These are phyloP conservation scores for Suhomyces atakaporum DNA, from an alignment of 1,139 yeast genomes.

Conservation along the genomic window DNA sequence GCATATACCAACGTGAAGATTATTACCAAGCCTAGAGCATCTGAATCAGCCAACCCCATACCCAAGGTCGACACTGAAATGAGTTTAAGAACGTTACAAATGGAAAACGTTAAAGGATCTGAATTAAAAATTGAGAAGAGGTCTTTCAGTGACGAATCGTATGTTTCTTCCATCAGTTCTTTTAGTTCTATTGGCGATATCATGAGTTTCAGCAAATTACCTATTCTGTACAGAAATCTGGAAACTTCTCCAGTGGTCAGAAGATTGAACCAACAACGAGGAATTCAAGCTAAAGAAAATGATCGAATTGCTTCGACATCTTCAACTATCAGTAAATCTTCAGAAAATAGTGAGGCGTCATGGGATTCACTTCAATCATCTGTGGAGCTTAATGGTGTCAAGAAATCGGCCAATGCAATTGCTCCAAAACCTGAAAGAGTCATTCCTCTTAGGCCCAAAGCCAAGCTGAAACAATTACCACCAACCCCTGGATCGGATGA, in stretches of 20 bases:
- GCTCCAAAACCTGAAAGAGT: neutral
- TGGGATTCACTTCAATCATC: conserved; percentile 43
- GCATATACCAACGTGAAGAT: conserved; percentile 9
- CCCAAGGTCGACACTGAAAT: conserved; percentile 5
- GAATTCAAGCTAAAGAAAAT: neutral
- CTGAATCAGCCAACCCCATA: neutral
- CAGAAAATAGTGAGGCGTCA: conserved; percentile 21
- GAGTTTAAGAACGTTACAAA: conserved; percentile 5
- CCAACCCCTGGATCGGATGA: conserved; percentile 5
- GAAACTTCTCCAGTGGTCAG: conserved; percentile 5
- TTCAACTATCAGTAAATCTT: conserved; percentile 12
- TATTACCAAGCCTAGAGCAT: conserved; percentile 2
- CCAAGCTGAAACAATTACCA: conserved; percentile 6
- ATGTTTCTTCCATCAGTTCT: conserved; percentile 41
- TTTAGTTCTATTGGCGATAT: conserved; percentile 41
- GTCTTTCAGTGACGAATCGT: conserved; percentile 42
- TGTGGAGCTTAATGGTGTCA: conserved; percentile 24
- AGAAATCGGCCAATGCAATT: conserved; percentile 11
- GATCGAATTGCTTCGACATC: conserved; percentile 5
- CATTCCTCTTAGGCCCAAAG: conserved; percentile 3
- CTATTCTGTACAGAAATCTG: conserved; percentile 8
- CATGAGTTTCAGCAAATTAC: conserved; percentile 20
- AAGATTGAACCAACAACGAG: conserved; percentile 4
- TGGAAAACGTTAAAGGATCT: conserved; percentile 1
- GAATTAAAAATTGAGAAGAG: conserved; percentile 28